Evolutionary conservation across 2,329 filamentous ascomycete genomes (phyloP), one percentile per base, ranked within the genome.

Genomic region (Fusarium caatingaense): DNA sequence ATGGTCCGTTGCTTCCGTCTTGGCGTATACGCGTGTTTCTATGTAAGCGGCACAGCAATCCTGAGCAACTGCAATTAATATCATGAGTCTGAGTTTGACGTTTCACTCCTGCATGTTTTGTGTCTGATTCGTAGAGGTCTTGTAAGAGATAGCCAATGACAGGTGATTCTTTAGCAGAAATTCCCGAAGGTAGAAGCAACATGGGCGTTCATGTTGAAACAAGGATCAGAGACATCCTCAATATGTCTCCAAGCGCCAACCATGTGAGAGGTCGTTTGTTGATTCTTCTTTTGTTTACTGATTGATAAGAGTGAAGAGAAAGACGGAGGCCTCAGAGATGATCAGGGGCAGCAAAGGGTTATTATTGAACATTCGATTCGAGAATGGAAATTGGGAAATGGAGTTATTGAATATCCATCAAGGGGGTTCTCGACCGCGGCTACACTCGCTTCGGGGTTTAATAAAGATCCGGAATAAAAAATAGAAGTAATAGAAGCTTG

Each of bases 301-400:
- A 41, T 42, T 42, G 23, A 41, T 27, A 41, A 51, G 34, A 53
- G 13, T 5, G 6, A 20, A 6, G 13, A 9, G 10, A 51, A 23
- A 27, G 16, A 30, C 5, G 49, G 49, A 53, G 49, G 49, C 49
- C 49, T 53, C 49, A 42, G 18, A 53, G 21, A 28, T 37, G 20
- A 10, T 27, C 49, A 27, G 27, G 49, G 49, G 34, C 34, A n/a
- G 34, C 6, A 37, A 9, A 11, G 0, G 6, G 23, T 40, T 28
- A 34, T 49, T 55, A 51, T 60, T 50, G 41, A 41, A 55, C 56
- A 49, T 50, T 32, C 60, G 56, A 60, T 61, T 23, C 56, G 45
- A 61, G 41, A 32, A 41, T 56, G 57, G 41, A 57, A 50, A 64
- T 49, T 64, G 41, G 45, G 45, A 64, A 55, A 61, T 50, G 48